Percentiles rank a stretch among this genome's conserved stretches.
phyloP scores from a whole-genome alignment of 164 flowering plant species.

The Chimonanthus salicifolius region DNA sequence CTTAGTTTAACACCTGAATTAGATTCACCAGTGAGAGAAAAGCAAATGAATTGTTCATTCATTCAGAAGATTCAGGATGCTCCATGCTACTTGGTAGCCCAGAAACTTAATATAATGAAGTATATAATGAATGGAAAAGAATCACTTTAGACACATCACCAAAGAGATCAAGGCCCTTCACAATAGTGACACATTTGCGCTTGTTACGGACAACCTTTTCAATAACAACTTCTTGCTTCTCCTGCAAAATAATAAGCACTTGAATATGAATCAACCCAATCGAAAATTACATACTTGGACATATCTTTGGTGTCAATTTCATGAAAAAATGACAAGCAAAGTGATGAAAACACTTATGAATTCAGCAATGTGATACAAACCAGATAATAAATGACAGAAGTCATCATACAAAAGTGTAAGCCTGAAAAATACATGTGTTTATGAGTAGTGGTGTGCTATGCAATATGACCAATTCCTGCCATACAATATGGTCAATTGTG shows the following conservation, averaged over 20 bases:
- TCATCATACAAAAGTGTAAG: background rate
- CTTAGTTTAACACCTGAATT: slow-evolving; percentile 82
- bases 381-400: background rate
- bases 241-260: slow-evolving; percentile 32
- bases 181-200: slow-evolving; percentile 76
- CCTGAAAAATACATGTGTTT: background rate
- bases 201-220: slow-evolving; percentile 84
- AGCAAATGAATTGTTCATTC: background rate
- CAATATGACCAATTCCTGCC: background rate
- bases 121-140: background rate
- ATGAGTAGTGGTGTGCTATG: background rate
- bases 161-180: slow-evolving; percentile 85
- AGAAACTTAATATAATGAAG: background rate
- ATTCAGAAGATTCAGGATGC: background rate
- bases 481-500: background rate
- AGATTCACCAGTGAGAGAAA: background rate
- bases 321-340: background rate
- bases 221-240: slow-evolving; percentile 71
- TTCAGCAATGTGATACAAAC: background rate
- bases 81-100: background rate
- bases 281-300: background rate
- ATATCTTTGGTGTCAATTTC: too few species aligned
- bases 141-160: slow-evolving; percentile 34
- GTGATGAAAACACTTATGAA: background rate
- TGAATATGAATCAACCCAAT: background rate